Conservation (phyloP, 257 asterid species). For the Petrea volubilis region DNA sequence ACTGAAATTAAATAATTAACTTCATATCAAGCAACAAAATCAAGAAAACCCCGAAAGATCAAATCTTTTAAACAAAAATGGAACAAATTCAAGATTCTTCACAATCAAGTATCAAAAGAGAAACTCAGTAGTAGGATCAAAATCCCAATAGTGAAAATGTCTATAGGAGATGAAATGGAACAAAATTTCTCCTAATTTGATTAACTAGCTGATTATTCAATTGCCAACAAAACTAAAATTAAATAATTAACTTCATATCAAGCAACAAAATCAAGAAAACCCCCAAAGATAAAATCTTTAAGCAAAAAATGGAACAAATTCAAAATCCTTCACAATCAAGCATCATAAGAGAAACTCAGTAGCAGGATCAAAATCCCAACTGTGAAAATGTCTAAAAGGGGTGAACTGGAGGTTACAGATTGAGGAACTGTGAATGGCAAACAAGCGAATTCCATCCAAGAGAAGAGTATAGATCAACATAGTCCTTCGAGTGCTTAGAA, state of each 20-base stretch:
- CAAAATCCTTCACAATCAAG: constrained; percentile 3
- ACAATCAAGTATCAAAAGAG: background rate
- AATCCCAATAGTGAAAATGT: constrained; percentile 3
- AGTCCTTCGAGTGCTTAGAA: constrained; percentile 71
- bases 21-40: no score
- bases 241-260: no score
- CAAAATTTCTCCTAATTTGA: background rate
- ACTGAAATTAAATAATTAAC: no score
- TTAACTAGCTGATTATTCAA: background rate
- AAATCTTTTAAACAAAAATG: background rate
- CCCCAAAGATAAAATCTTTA: background rate
- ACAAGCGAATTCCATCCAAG: constrained; percentile 90
- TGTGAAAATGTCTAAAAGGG: background rate
- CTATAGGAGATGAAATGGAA: background rate
- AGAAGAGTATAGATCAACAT: constrained; percentile 71
- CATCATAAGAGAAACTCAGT: background rate
- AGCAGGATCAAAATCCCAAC: constrained; percentile 15
- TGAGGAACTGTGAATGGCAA: constrained; percentile 84
- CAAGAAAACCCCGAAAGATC: constrained; percentile 7
- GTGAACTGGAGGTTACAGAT: constrained; percentile 50
- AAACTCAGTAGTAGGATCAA: constrained; percentile 6
- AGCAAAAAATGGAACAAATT: background rate
- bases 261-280: constrained; percentile 10
- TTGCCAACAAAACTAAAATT: no score
- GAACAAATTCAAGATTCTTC: background rate